Conservation (phyloP, 441 rosid species). For the Erysimum pusillum region DNA sequence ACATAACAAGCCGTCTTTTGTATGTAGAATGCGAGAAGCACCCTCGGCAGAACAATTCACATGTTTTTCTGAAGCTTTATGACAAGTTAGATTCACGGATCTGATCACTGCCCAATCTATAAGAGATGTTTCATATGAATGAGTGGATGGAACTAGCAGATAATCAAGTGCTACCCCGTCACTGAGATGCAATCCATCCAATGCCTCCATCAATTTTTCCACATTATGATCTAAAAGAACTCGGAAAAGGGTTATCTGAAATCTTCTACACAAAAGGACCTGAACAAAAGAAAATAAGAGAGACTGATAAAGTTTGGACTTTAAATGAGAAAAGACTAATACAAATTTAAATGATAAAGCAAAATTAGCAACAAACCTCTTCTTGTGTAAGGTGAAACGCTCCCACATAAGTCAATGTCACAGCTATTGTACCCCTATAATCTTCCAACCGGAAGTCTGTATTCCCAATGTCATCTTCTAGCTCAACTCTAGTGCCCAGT, state of each 20-base stretch:
- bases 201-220: conserved; percentile 52
- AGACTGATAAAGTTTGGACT: conserved; percentile 15
- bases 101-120: conserved; percentile 69
- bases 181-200: conserved; percentile 44
- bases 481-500: conserved; percentile 61
- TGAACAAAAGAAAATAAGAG: conserved; percentile 40
- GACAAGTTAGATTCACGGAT: conserved; percentile 53
- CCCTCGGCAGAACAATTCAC: conserved; percentile 47
- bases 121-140: conserved; percentile 20
- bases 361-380: conserved; percentile 44
- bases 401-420: conserved; percentile 62
- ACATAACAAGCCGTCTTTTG: conserved; percentile 64
- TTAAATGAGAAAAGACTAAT: not conserved
- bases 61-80: conserved; percentile 45
- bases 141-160: conserved; percentile 66
- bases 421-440: conserved; percentile 62
- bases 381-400: conserved; percentile 50
- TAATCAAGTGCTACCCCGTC: conserved; percentile 60
- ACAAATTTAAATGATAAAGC: not conserved
- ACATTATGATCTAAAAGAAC: conserved; percentile 60
- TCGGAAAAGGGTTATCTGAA: conserved; percentile 68
- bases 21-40: conserved; percentile 50
- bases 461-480: conserved; percentile 58
- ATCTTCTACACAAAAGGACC: conserved; percentile 73
- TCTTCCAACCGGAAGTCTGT: conserved; percentile 59